These are phyloP conservation scores for Melampsora abietis-canadensis DNA, from an alignment of 1,284 basidiomycete genomes.

Conservation along the genomic window DNA sequence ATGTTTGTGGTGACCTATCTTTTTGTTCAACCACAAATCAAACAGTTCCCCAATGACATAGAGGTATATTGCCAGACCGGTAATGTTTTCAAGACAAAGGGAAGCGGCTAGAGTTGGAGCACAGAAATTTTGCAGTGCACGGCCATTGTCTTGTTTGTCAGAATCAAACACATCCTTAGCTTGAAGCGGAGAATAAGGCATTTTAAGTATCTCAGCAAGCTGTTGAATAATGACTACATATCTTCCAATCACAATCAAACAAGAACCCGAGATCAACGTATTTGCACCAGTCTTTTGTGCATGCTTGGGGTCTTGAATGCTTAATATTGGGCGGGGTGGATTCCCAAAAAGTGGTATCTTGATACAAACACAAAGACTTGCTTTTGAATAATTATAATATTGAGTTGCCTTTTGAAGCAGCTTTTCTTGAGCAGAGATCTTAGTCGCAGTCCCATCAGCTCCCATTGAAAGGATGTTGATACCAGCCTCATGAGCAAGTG, in stretches of 20 bases:
- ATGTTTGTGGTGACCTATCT: no score
- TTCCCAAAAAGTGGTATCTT: no score
- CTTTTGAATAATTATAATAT: no score
- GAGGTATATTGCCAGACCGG: not conserved
- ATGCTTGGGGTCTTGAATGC: no score
- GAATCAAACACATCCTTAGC: conserved; percentile 9
- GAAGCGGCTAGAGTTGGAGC: not conserved
- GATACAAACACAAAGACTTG: no score
- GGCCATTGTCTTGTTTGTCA: conserved; percentile 14
- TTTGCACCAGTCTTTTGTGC: conserved; percentile 16
- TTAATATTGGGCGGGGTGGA: no score
- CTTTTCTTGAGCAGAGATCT: conserved; percentile 2
- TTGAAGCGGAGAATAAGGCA: not conserved
- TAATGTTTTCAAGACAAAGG: not conserved
- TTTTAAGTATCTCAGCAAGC: not conserved
- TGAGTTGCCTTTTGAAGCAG: no score
- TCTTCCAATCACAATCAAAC: conserved; percentile 3
- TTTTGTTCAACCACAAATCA: no score
- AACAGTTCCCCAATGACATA: no score
- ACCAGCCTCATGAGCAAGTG: not conserved
- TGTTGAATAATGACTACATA: conserved; percentile 8
- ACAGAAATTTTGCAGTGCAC: not conserved
- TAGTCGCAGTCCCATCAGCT: conserved; percentile 19
- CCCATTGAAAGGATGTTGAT: conserved; percentile 9
- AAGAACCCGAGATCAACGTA: conserved; percentile 9